Evolutionary conservation across 2,329 filamentous ascomycete genomes (phyloP), one percentile per base, ranked within the genome.

Genomic region (Penicillium oxalicum): DNA sequence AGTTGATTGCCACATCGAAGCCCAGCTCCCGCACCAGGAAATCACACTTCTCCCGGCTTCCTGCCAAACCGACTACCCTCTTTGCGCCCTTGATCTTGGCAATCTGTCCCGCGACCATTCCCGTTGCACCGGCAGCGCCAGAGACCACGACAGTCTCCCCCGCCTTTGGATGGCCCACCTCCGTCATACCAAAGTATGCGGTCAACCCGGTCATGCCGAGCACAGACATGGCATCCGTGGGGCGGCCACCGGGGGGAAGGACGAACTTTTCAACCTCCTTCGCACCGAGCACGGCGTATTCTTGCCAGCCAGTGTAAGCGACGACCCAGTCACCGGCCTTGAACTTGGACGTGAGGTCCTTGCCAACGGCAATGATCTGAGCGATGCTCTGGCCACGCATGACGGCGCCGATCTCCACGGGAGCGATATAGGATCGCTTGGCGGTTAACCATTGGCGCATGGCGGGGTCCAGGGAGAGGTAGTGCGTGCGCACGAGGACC

Each of bases 111-210:
- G 81, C 87, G 1, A 91, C 80, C 61, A 79, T 85, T 1, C 87
- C 87, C 0, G 87, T 91, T 0, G 87, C 87, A 2, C 87, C 87
- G 0, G 87, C 87, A 1, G 87, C 87, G 5, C 86, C 87, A 7
- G 82, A 86, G 0, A 91, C 84, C 6, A 91, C 85, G 1, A 91
- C 86, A 4, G 85, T 82, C 55, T 91, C 85, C 4, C 86, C 86
- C 0, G 77, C 67, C 65, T 84, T 81, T 36, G 85, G 80, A 47
- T 84, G 72, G 2, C 81, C 87, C 40, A 91, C 79, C 47, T 86
- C 78, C 28, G 80, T 67, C 63, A 91, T 80, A 18, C 87, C 87
- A 54, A 87, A 86, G 70, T 88, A 91, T 2, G 87, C 87, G 0
- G 87, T 91, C 53, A 90, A 59, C 2, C 84, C 84, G 0, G 86